phyloP scores from a whole-genome alignment of 23 red algal genomes.

The Cyanidiococcus yangmingshanensis region DNA sequence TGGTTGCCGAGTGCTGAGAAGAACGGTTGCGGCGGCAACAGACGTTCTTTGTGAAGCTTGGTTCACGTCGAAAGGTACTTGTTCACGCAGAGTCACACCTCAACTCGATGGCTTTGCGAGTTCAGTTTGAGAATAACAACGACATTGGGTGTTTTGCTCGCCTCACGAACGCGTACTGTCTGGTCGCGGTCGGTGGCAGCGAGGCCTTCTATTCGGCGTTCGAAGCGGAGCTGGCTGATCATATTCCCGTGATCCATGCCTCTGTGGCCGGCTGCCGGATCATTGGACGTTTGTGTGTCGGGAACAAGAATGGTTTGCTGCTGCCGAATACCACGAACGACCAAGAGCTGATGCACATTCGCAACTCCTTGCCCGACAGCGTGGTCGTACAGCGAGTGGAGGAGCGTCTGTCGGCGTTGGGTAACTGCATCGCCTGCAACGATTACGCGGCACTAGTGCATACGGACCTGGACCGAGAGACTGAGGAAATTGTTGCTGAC shows the following conservation, averaged over 20 bases:
- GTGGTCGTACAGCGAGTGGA: conserved; percentile 73
- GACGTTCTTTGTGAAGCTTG: no score
- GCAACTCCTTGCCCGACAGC: conserved; percentile 69
- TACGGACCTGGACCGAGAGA: conserved; percentile 75
- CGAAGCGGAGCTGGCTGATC: conserved; percentile 89
- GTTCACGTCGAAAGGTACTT: no score
- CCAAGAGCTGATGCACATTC: conserved; percentile 88
- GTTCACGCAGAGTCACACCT: no score
- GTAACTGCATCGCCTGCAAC: conserved; percentile 82
- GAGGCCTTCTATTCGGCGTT: conserved; percentile 98
- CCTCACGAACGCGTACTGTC: conserved; percentile 77
- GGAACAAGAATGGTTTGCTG: conserved; percentile 81
- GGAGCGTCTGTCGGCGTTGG: conserved; percentile 74
- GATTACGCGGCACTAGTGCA: conserved; percentile 85
- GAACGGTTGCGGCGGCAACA: no score
- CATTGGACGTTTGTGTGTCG: conserved; percentile 64
- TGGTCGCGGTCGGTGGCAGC: conserved; percentile 66
- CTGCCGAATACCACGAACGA: conserved; percentile 77
- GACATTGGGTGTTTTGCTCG: conserved; percentile 78
- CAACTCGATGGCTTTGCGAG: conserved; percentile 52
- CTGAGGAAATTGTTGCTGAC: conserved; percentile 77
- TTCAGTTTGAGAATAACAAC: conserved; percentile 89
- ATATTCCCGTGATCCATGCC: conserved; percentile 86
- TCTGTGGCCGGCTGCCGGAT: conserved; percentile 76
- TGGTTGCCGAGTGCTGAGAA: no score